These are phyloP conservation scores for Kodamaea leandrae DNA, from an alignment of 805 yeast species.

Conservation along the genomic window DNA sequence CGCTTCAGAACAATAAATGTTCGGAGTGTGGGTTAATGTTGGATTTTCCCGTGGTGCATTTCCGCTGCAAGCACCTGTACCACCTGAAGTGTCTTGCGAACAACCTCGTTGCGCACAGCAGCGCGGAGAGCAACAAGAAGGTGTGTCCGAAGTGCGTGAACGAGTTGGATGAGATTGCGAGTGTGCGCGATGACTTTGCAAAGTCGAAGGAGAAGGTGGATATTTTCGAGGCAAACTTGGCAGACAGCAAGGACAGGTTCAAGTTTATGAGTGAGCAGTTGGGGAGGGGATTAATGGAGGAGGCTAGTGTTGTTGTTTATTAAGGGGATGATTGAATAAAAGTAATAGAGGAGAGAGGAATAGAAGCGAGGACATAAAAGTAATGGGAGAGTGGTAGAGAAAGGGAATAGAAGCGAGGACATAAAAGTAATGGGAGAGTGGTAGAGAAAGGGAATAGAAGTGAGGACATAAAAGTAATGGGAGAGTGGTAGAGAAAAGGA, in stretches of 20 bases:
- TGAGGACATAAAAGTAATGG: neutral
- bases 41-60: conserved; percentile 79
- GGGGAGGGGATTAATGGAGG: conserved; percentile 83
- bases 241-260: conserved; percentile 59
- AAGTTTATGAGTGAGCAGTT: conserved; percentile 76
- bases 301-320: conserved; percentile 17
- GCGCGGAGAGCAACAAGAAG: conserved; percentile 11
- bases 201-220: conserved; percentile 62
- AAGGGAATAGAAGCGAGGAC: neutral
- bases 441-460: neutral
- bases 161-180: conserved; percentile 62
- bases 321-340: neutral
- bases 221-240: conserved; percentile 56
- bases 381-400: neutral
- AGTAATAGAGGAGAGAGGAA: neutral
- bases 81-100: conserved; percentile 77
- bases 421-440: neutral
- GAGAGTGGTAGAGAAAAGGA: neutral
- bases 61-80: conserved; percentile 81
- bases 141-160: conserved; percentile 75
- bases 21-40: conserved; percentile 60
- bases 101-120: conserved; percentile 23
- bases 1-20: conserved; percentile 64
- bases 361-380: neutral
- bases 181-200: conserved; percentile 57